Evolutionary conservation across 176 grass and related monocot species (phyloP), one percentile per base, ranked within the genome.

Genomic region (Oryza longistaminata): DNA sequence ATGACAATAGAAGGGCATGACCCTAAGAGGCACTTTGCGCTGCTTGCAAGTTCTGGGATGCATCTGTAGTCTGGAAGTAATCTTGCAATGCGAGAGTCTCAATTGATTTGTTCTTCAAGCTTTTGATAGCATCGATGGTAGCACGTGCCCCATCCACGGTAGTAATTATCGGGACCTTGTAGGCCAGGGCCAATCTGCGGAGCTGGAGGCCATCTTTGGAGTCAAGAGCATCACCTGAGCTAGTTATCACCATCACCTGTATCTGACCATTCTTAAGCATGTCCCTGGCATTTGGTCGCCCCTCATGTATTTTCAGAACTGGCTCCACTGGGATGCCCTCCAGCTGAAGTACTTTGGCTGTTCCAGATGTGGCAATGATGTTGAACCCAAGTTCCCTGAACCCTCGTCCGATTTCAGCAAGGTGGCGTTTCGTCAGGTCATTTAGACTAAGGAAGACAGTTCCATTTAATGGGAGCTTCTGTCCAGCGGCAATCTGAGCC

Each of bases 401-500:
- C 26, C 90, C 93, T 40, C 64, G 78, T 2, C 91, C 92, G 61
- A 99, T 85, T 42, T 94, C 92, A 80, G 83, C 91, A 73, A 99
- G 93, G 58, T 99, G 93, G 1, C 79, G 90, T 31, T 99, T 99
- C 4, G 97, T 99, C 76, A 90, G 80, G 76, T 99, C 97, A 9
- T 96, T 99, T 8, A 99, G 82, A 70, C 97, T 99, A 71, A 99
- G 79, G 86, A 99, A 99, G 19, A 91, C 90, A 26, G 90, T 92
- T 49, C 97, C 97, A 44, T 75, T 86, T 74, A 81, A n/a, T 44
- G 93, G 72, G 25, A 99, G 88, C 72, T 91, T 92, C 88, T 99
- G 97, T 77, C 97, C 97, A 64, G 97, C 97, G 68, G 97, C 97
- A 90, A 99, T 94, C 76, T 99, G 97, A 27, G 97, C 97, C 78